Base-by-base conservation (phyloP, 164 flowering plant genomes). In the Macadamia tetraphylla region DNA sequence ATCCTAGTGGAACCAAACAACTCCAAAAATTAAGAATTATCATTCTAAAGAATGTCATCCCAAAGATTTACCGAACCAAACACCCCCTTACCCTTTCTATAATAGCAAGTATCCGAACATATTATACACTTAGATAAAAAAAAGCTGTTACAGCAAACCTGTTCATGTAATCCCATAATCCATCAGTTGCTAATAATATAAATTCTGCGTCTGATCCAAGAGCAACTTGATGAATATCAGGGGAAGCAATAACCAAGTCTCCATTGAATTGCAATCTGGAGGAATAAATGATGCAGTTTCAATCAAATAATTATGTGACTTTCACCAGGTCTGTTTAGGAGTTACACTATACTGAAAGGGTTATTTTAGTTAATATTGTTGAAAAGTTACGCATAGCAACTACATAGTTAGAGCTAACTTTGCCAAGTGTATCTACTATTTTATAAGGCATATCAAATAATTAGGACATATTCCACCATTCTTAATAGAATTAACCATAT, bases 111-210 rank as follows among this genome's bases (percentile, higher is more conserved):
- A 57, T 42, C 56, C 3, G 14, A 29, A 43, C 10, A 67, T 14
- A 18, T 12, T 29, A 58, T 46, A 10, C 14, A 13, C 17, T 42
- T 15, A 0, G 55, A 53, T 10, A 56, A 1, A 30, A 29, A 49
- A 46, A 0, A 58, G 63, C 31, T 53, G 15, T 18, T 9, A 12
- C 44, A n/a, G n/a, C 70, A 49, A 40, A 94, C 99, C 97, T 89
- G 69, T 79, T 89, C 72, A 94, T 86, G 82, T 94, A 94, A 78
- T 94, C 99, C 99, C 97, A 94, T 64, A 94, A 81, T 53, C 98
- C 98, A 83, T 94, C 98, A 67, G 97, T 87, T 63, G 98, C 97
- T 74, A 94, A 80, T 35, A 94, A 23, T 66, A 92, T 9, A 70
- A 90, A 92, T 73, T 92, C 98, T 62, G 83, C 85, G 80, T 90